Percentiles rank a stretch among this genome's conserved stretches.
These are phyloP conservation scores for Solanum gracilifrons DNA, from an alignment of 257 asterid genomes.

Conservation along the genomic window DNA sequence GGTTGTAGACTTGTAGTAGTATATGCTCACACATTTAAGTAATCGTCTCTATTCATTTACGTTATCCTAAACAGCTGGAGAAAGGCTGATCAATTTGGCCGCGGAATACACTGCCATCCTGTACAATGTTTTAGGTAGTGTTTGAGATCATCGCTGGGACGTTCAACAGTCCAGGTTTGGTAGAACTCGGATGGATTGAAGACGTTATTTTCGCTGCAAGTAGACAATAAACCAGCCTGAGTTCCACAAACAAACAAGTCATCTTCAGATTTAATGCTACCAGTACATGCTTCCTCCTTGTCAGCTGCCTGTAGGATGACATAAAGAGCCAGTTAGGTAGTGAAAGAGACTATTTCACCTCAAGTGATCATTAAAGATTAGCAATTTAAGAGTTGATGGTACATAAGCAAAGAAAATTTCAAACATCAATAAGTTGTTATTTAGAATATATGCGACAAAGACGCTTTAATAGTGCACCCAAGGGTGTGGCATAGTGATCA, in stretches of 20 bases:
- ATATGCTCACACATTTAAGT: background rate
- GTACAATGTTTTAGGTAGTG: conserved; percentile 49
- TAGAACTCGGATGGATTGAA: conserved; percentile 56
- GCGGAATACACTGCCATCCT: conserved; percentile 47
- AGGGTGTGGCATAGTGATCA: background rate
- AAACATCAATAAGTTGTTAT: background rate
- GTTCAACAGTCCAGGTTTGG: conserved; percentile 45
- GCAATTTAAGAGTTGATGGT: background rate
- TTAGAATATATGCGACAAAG: background rate
- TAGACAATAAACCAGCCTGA: conserved; percentile 35
- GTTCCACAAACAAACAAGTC: conserved; percentile 55
- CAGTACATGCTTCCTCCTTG: conserved; percentile 42
- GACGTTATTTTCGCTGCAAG: conserved; percentile 9
- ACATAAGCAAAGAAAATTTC: background rate
- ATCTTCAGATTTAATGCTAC: conserved; percentile 63
- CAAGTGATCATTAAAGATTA: background rate
- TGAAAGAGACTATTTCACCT: background rate
- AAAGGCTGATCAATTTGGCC: conserved; percentile 30
- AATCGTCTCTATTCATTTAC: background rate
- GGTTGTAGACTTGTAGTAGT: background rate
- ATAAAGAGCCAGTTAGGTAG: background rate
- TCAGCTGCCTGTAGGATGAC: conserved; percentile 55
- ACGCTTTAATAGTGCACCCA: background rate
- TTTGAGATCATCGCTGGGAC: conserved; percentile 48
- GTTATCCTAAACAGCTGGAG: conserved; percentile 1